A percentile compares a stretch with the other conserved stretches of the same genome.
phyloP scores from a whole-genome alignment of 129 eudicot genomes.

The Artemisia annua region DNA sequence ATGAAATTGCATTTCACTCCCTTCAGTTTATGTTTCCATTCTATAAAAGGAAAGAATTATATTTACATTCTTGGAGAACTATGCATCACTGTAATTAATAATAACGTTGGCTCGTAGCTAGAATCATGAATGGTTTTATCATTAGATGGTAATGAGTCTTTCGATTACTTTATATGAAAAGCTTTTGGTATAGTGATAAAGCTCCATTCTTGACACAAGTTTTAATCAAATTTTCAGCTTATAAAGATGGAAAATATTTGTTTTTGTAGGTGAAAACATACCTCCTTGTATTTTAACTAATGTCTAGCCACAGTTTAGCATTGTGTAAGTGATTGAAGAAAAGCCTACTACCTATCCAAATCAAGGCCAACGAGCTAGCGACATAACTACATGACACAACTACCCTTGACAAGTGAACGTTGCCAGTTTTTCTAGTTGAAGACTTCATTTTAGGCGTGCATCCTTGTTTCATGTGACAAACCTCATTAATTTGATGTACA shows the following conservation, averaged over 20 bases:
- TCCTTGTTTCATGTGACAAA: conserved; percentile 1
- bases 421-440: no score
- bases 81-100: no score
- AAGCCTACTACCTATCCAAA: not conserved
- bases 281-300: no score
- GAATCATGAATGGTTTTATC: not conserved
- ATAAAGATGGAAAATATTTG: no score
- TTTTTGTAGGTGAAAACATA: accelerated
- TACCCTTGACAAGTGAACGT: not conserved
- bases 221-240: no score
- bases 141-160: not conserved
- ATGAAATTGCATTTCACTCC: conserved; percentile 31
- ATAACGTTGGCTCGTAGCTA: no score
- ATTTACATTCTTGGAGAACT: no score
- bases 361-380: not conserved
- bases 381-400: conserved; percentile 1
- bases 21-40: not conserved
- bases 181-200: no score
- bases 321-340: not conserved
- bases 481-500: not conserved
- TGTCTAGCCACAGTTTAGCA: no score
- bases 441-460: not conserved
- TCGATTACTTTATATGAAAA: no score
- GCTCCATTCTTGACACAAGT: no score
- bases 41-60: no score